Percentiles rank a stretch among this genome's conserved stretches.
phyloP scores from a whole-genome alignment of 345 rosid genomes.

The Isatis tinctoria region DNA sequence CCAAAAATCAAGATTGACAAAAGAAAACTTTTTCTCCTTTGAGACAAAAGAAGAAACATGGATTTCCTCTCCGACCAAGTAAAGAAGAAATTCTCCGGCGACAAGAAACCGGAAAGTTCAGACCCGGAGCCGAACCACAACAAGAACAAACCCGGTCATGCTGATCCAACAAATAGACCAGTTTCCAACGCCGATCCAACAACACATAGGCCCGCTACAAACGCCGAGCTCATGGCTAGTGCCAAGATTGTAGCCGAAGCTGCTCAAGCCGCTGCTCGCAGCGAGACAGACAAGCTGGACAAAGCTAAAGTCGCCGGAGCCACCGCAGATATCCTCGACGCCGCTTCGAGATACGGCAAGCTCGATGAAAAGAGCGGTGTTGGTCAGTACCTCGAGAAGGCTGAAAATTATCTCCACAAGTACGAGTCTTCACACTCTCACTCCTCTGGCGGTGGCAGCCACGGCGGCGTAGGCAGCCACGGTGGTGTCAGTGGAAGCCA shows the following conservation, averaged over 20 bases:
- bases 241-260: conserved; percentile 65
- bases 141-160: conserved; percentile 20
- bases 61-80: conserved; percentile 33
- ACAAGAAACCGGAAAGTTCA: conserved; percentile 22
- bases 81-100: conserved; percentile 35
- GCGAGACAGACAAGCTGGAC: conserved; percentile 35
- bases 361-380: conserved; percentile 50
- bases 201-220: conserved; percentile 32
- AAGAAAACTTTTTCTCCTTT: not conserved
- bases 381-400: conserved; percentile 66
- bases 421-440: conserved; percentile 41
- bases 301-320: conserved; percentile 38
- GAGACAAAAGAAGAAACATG: conserved; percentile 7
- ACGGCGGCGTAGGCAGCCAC: not conserved
- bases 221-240: conserved; percentile 55
- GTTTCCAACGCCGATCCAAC: conserved; percentile 18
- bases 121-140: conserved; percentile 19
- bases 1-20: not conserved
- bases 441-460: conserved; percentile 6
- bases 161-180: conserved; percentile 19
- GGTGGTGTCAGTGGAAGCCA: not conserved
- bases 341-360: conserved; percentile 65
- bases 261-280: conserved; percentile 40
- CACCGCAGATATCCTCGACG: conserved; percentile 51
- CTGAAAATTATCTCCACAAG: conserved; percentile 65